A percentile compares a stretch with the other conserved stretches of the same genome.
Conservation (phyloP, 2,329 filamentous ascomycete genomes). For the Mycosphaerella sp. region DNA sequence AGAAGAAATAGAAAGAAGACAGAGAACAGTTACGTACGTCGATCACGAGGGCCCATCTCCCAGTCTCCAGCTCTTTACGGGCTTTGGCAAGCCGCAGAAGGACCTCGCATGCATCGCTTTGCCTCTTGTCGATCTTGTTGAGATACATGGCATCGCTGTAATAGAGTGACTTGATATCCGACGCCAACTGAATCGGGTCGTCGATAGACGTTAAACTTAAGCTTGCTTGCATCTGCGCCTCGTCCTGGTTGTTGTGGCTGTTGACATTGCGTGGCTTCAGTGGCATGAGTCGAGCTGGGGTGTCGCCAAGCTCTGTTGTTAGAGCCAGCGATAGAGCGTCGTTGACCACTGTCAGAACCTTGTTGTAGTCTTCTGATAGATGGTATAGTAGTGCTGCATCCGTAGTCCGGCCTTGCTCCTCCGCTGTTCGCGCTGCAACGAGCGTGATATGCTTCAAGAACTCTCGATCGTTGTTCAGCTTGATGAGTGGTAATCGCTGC, state of each 20-base stretch:
- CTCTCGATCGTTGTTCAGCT: conserved; percentile 69
- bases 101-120: conserved; percentile 54
- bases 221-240: conserved; percentile 45
- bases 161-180: conserved; percentile 59
- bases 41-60: conserved; percentile 56
- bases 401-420: conserved; percentile 87
- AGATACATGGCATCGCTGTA: conserved; percentile 55
- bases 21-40: conserved; percentile 50
- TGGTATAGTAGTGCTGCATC: conserved; percentile 95
- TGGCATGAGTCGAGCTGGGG: conserved; percentile 70
- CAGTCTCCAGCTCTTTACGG: conserved; percentile 53
- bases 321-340: conserved; percentile 85
- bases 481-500: conserved; percentile 73
- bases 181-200: conserved; percentile 58
- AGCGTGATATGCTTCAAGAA: conserved; percentile 89
- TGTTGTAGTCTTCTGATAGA: conserved; percentile 90
- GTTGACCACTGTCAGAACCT: conserved; percentile 84
- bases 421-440: conserved; percentile 84
- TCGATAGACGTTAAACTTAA: conserved; percentile 63
- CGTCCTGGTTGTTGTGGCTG: conserved; percentile 30
- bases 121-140: conserved; percentile 52
- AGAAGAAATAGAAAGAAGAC: no score
- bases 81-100: conserved; percentile 57
- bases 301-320: conserved; percentile 76
- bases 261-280: conserved; percentile 62